phyloP scores from a whole-genome alignment of 805 yeast species.

The Pichia thaimueangensis region DNA sequence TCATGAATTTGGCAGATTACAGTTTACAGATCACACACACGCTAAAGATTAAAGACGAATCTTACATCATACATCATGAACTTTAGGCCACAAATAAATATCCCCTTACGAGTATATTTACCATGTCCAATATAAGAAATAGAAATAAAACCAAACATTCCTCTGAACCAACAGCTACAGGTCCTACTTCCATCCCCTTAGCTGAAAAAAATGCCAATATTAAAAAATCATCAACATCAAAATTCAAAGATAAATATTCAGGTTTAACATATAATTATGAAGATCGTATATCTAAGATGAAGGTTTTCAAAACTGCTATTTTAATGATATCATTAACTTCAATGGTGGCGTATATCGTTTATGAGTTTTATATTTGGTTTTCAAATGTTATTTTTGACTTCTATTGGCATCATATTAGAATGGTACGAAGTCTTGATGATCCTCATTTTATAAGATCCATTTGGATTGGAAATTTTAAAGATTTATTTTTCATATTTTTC shows the following conservation, averaged over 20 bases:
- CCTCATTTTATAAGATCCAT: slow-evolving; percentile 1
- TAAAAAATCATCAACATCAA: slow-evolving; percentile 1
- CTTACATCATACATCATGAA: no score
- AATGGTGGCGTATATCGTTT: background rate
- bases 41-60: no score
- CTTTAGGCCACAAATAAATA: no score
- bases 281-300: slow-evolving; percentile 6
- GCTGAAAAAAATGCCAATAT: background rate
- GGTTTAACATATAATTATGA: slow-evolving; percentile 9
- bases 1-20: no score
- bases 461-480: slow-evolving; percentile 8
- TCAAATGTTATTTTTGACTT: slow-evolving; percentile 5
- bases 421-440: background rate
- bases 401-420: slow-evolving; percentile 8
- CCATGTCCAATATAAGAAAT: no score
- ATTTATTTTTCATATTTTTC: slow-evolving; percentile 13
- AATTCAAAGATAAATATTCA: background rate
- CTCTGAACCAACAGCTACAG: no score
- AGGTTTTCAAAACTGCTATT: slow-evolving; percentile 3
- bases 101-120: no score
- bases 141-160: no score
- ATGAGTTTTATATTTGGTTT: background rate
- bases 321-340: slow-evolving; percentile 1
- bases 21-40: no score
- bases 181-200: background rate